Conservation (phyloP, 2,329 filamentous ascomycete species). For the Coniochaeta sp. region DNA sequence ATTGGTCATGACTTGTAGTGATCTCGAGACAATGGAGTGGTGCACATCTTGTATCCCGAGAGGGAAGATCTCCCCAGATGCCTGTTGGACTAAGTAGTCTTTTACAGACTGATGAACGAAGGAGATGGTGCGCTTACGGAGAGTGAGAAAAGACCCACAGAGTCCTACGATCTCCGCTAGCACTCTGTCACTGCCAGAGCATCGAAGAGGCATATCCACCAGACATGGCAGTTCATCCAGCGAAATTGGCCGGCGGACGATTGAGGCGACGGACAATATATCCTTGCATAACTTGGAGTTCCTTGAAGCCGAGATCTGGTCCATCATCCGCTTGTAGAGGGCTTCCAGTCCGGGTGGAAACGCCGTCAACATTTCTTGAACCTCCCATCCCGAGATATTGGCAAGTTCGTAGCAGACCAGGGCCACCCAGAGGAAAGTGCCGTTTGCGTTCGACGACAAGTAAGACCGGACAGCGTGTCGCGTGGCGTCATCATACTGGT, state of each 20-base stretch:
- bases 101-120: slow-evolving; percentile 8
- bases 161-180: slow-evolving; percentile 4
- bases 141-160: slow-evolving; percentile 7
- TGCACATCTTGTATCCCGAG: slow-evolving; percentile 5
- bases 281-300: slow-evolving; percentile 6
- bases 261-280: slow-evolving; percentile 6
- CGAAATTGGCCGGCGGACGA: slow-evolving; percentile 5
- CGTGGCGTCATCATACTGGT: too few species aligned
- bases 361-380: slow-evolving; percentile 1
- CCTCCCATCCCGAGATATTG: slow-evolving; percentile 6
- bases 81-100: slow-evolving; percentile 7
- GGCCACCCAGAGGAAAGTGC: slow-evolving; percentile 38
- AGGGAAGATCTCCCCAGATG: slow-evolving; percentile 6
- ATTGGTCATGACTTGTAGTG: slow-evolving; percentile 7
- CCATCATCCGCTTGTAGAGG: slow-evolving; percentile 9
- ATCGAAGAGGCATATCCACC: slow-evolving; percentile 2
- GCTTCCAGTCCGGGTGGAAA: slow-evolving; percentile 10
- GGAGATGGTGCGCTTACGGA: slow-evolving; percentile 3
- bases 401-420: slow-evolving; percentile 27
- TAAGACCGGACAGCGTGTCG: too few species aligned
- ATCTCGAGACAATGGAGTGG: slow-evolving; percentile 7
- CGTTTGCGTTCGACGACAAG: slow-evolving; percentile 19
- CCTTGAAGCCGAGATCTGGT: slow-evolving; percentile 3
- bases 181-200: not conserved
- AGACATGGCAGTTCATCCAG: slow-evolving; percentile 5